Evolutionary conservation across 2,329 filamentous ascomycete genomes (phyloP).

Genomic region (Nigrograna mackinnonii): DNA sequence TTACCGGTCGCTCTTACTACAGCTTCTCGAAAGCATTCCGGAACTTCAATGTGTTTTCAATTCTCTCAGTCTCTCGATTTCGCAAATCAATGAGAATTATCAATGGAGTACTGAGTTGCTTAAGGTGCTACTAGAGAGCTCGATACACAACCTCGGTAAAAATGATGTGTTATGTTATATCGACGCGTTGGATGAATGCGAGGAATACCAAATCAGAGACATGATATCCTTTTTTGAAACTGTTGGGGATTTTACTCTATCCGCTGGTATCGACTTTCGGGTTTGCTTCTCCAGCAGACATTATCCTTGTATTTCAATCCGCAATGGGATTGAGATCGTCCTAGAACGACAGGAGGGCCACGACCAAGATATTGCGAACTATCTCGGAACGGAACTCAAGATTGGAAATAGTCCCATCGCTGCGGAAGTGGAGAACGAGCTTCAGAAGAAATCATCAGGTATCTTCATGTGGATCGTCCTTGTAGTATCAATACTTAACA

Average conservation of each 20-base stretch:
- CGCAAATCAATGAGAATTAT: constrained; percentile 4
- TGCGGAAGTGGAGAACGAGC: constrained; percentile 24
- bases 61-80: constrained; percentile 7
- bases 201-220: constrained; percentile 44
- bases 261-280: constrained; percentile 17
- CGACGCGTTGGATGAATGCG: constrained; percentile 56
- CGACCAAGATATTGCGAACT: constrained; percentile 37
- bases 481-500: constrained; percentile 51
- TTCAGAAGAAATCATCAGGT: constrained; percentile 44
- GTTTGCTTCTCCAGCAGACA: constrained; percentile 54
- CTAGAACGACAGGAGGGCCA: constrained; percentile 44
- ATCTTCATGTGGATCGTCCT: constrained; percentile 53
- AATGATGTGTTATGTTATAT: constrained; percentile 26
- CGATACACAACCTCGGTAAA: constrained; percentile 13
- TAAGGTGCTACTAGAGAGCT: constrained; percentile 20
- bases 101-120: constrained; percentile 17
- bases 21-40: constrained; percentile 20
- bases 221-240: constrained; percentile 52
- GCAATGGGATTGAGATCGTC: constrained; percentile 26
- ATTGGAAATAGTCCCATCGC: constrained; percentile 19
- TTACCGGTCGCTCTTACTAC: constrained; percentile 27
- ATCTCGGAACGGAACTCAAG: constrained; percentile 22
- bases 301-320: constrained; percentile 48
- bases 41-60: constrained; percentile 11
- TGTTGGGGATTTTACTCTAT: constrained; percentile 31